Conservation (phyloP, 306 rosid species). For the Benincasa hispida region DNA sequence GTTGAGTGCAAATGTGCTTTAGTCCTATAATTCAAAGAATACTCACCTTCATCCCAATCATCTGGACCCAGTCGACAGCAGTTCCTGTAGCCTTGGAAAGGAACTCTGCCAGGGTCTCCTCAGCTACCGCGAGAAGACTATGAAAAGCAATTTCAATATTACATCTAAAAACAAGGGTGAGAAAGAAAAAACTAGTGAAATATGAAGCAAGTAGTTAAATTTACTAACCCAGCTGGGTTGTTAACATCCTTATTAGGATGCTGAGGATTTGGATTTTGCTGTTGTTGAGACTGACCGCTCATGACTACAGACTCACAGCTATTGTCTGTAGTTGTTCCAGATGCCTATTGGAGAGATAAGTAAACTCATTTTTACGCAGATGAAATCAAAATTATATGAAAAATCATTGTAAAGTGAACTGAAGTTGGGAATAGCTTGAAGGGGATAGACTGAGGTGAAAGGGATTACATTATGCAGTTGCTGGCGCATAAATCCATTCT, state of each 20-base stretch:
- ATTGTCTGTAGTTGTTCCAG: conserved; percentile 88
- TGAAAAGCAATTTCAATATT: background rate
- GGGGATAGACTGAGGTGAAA: background rate
- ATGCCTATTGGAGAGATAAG: conserved; percentile 27
- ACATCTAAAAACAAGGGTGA: background rate
- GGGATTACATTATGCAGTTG: conserved; percentile 63
- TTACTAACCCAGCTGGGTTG: conserved; percentile 94
- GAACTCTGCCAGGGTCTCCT: conserved; percentile 99
- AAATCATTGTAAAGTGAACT: no score
- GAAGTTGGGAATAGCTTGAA: background rate
- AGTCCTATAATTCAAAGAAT: background rate
- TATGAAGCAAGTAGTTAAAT: background rate
- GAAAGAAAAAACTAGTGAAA: background rate
- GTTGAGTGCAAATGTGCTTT: no score
- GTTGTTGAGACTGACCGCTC: conserved; percentile 94
- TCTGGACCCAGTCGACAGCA: conserved; percentile 99
- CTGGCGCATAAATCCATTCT: conserved; percentile 73
- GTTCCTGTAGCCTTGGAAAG: conserved; percentile 99
- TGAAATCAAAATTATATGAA: background rate
- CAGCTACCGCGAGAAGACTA: conserved; percentile 91
- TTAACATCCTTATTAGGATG: conserved; percentile 82
- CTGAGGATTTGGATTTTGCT: conserved; percentile 95
- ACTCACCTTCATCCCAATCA: conserved; percentile 99
- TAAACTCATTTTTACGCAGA: background rate
- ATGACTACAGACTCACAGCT: conserved; percentile 99